phyloP scores from a whole-genome alignment of 108 stramenopile species.

The Nitzschia putrida region DNA sequence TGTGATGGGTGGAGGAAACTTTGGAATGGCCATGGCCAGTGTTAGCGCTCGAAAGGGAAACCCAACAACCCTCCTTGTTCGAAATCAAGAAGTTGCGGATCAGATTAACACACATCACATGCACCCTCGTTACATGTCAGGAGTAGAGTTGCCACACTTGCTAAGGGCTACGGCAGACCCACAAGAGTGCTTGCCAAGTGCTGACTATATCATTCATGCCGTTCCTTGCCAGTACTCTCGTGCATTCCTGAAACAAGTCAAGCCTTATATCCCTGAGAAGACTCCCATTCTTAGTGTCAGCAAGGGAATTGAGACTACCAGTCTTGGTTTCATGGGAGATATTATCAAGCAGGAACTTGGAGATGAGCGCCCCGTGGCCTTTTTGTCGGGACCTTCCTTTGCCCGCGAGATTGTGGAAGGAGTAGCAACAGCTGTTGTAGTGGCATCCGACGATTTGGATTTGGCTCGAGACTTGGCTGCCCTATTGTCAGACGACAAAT shows the following conservation, averaged over 20 bases:
- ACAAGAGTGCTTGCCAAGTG: conserved; percentile 73
- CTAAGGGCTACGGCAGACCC: conserved; percentile 88
- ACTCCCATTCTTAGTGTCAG: conserved; percentile 79
- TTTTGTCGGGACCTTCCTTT: conserved; percentile 94
- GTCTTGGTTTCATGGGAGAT: conserved; percentile 93
- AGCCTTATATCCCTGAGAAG: conserved; percentile 63
- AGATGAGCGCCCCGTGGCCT: conserved; percentile 85
- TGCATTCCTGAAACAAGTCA: conserved; percentile 66
- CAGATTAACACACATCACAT: conserved; percentile 81
- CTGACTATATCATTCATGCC: conserved; percentile 93
- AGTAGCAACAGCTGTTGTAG: conserved; percentile 92
- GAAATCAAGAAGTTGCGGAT: conserved; percentile 74
- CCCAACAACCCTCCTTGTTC: conserved; percentile 85
- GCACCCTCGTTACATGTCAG: conserved; percentile 89
- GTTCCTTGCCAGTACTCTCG: conserved; percentile 94
- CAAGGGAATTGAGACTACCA: conserved; percentile 93
- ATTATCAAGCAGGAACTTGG: conserved; percentile 87
- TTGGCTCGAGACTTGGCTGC: conserved; percentile 88
- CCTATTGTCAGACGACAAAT: conserved; percentile 78
- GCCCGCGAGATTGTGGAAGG: conserved; percentile 93
- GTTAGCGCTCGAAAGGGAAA: conserved; percentile 78
- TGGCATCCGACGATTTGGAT: conserved; percentile 88
- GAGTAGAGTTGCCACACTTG: conserved; percentile 61
- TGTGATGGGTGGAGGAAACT: conserved; percentile 95
- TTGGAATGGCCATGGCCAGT: conserved; percentile 89